phyloP scores from a whole-genome alignment of 2,329 filamentous ascomycete genomes.

The Hymenoscyphus infarciens region DNA sequence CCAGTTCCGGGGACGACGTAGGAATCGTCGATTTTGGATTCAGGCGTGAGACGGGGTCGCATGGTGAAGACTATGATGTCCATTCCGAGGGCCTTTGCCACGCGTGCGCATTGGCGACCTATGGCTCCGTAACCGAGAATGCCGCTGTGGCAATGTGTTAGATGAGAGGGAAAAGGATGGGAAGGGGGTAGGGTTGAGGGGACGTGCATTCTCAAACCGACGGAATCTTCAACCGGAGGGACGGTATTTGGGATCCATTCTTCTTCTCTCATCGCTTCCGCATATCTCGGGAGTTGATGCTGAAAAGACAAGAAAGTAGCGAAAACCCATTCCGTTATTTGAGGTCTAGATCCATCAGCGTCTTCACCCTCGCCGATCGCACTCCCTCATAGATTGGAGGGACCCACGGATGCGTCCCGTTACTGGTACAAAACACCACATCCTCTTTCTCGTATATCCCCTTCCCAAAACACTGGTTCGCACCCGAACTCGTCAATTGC shows the following conservation, averaged over 20 bases:
- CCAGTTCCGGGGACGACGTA: slow-evolving; percentile 67
- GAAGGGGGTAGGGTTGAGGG: neutral
- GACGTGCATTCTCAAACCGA: slow-evolving; percentile 7
- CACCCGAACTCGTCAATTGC: slow-evolving; percentile 44
- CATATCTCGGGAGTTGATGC: slow-evolving; percentile 35
- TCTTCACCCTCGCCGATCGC: too few species aligned
- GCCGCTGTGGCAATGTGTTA: neutral
- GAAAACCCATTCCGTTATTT: slow-evolving; percentile 43
- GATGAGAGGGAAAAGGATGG: neutral
- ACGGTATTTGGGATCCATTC: slow-evolving; percentile 28
- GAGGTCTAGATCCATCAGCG: slow-evolving; percentile 28
- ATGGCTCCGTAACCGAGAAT: slow-evolving; percentile 51
- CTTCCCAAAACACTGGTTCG: slow-evolving; percentile 41
- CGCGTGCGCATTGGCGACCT: slow-evolving; percentile 50
- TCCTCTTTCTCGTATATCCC: slow-evolving; percentile 36
- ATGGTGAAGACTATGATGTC: slow-evolving; percentile 73
- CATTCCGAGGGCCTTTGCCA: slow-evolving; percentile 65
- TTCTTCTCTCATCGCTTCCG: slow-evolving; percentile 32
- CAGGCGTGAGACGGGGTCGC: slow-evolving; percentile 61
- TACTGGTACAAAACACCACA: slow-evolving; percentile 41
- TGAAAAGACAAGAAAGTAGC: slow-evolving; percentile 36
- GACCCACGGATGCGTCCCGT: slow-evolving; percentile 43
- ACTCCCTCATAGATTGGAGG: neutral
- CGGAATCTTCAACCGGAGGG: slow-evolving; percentile 1
- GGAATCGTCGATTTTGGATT: slow-evolving; percentile 58